Evolutionary conservation across 495 filamentous ascomycete species (phyloP).

Genomic region (Penicillium canescens): DNA sequence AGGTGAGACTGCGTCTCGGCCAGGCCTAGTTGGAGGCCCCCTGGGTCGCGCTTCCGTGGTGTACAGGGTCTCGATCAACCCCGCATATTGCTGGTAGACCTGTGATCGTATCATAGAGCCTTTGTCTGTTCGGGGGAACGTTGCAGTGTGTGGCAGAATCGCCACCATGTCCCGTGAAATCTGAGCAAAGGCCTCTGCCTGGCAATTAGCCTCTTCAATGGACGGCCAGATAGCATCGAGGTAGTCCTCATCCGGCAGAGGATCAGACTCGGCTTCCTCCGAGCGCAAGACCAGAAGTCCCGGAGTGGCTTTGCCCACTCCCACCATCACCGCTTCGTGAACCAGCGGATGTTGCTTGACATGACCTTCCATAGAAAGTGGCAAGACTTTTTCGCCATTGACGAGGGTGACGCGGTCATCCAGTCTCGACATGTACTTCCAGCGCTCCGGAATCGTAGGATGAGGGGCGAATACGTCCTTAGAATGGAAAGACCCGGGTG

Average conservation of each 20-base stretch:
- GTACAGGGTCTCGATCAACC: conserved; percentile 52
- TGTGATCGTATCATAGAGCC: conserved; percentile 56
- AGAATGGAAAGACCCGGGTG: conserved; percentile 53
- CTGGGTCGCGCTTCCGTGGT: conserved; percentile 28
- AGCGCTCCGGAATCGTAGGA: conserved; percentile 55
- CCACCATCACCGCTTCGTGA: conserved; percentile 61
- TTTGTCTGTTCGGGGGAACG: conserved; percentile 56
- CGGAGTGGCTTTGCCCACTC: conserved; percentile 47
- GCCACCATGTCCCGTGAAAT: conserved; percentile 55
- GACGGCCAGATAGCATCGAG: conserved; percentile 48
- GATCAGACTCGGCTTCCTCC: conserved; percentile 23
- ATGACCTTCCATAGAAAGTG: conserved; percentile 58
- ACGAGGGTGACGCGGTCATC: conserved; percentile 65
- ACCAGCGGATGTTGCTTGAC: conserved; percentile 53
- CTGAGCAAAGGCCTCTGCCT: conserved; percentile 55
- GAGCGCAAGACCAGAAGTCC: conserved; percentile 55
- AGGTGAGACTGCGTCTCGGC: conserved; percentile 43
- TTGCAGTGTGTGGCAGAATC: conserved; percentile 38
- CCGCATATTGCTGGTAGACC: conserved; percentile 47
- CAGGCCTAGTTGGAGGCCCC: conserved; percentile 36
- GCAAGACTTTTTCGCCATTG: conserved; percentile 72
- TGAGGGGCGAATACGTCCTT: conserved; percentile 65
- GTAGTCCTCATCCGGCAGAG: conserved; percentile 39
- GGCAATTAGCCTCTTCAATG: conserved; percentile 49
- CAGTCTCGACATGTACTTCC: conserved; percentile 62